Conservation (phyloP, 805 yeast genomes). For the Candida pini region DNA sequence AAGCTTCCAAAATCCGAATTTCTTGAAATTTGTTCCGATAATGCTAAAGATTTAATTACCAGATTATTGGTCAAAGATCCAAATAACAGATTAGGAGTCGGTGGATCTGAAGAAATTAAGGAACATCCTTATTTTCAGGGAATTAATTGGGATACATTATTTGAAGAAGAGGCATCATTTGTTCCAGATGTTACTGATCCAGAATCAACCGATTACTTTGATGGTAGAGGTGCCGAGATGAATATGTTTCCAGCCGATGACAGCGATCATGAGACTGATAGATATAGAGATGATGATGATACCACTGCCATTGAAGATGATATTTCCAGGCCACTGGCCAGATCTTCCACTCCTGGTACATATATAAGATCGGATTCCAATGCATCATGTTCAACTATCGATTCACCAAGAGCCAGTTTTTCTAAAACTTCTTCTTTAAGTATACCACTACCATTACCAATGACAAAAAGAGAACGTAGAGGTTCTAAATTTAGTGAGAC, state of each 20-base stretch:
- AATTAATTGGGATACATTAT: conserved; percentile 70
- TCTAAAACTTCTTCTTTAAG: conserved; percentile 20
- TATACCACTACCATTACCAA: conserved; percentile 16
- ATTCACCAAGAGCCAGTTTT: conserved; percentile 24
- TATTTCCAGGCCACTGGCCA: neutral
- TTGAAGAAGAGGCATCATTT: conserved; percentile 70
- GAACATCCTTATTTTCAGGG: conserved; percentile 70
- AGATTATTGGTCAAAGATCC: conserved; percentile 63
- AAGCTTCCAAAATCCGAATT: conserved; percentile 50
- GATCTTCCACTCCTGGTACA: conserved; percentile 2
- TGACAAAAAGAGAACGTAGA: conserved; percentile 62
- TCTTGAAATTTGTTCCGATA: conserved; percentile 45
- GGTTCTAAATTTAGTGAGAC: conserved; percentile 64
- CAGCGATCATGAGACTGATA: conserved; percentile 25
- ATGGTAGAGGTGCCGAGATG: conserved; percentile 78
- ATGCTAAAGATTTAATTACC: conserved; percentile 69
- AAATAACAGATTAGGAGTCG: conserved; percentile 61
- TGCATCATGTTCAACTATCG: conserved; percentile 23
- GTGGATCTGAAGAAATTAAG: conserved; percentile 76
- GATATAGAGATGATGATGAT: conserved; percentile 17
- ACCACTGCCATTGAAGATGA: conserved; percentile 8
- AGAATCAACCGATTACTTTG: conserved; percentile 88
- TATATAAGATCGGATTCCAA: conserved; percentile 17
- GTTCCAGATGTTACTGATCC: conserved; percentile 77
- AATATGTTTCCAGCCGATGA: conserved; percentile 51